Evolutionary conservation across 345 rosid species (phyloP).

Genomic region (Salix caprea): DNA sequence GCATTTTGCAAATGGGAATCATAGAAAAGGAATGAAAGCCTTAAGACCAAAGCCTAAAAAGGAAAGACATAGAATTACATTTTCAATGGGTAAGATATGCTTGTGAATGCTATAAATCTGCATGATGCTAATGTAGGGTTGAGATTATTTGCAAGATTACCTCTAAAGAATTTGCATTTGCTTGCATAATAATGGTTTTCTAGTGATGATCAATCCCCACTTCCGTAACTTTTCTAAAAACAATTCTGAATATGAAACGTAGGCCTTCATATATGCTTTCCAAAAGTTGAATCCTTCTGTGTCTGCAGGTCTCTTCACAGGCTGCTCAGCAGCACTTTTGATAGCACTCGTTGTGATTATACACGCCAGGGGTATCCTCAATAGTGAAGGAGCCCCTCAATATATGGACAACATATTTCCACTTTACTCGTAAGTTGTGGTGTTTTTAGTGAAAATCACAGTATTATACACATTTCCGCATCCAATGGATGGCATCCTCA

Average conservation of each 20-base stretch:
- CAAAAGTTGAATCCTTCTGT: background rate
- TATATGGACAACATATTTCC: slow-evolving; percentile 83
- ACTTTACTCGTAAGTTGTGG: slow-evolving; percentile 47
- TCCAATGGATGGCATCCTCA: too few relatives aligned
- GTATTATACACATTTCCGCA: too few relatives aligned
- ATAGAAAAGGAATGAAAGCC: slow-evolving; percentile 52
- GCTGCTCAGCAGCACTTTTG: slow-evolving; percentile 59
- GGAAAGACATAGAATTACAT: slow-evolving; percentile 64
- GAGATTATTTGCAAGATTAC: background rate
- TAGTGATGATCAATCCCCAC: too few relatives aligned
- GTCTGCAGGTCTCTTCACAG: slow-evolving; percentile 54
- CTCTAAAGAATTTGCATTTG: background rate
- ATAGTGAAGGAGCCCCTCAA: slow-evolving; percentile 37
- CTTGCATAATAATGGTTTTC: too few relatives aligned
- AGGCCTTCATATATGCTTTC: too few relatives aligned
- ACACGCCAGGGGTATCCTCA: slow-evolving; percentile 46
- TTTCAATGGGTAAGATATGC: slow-evolving; percentile 47
- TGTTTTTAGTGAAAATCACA: too few relatives aligned
- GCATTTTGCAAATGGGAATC: slow-evolving; percentile 77
- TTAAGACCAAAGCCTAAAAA: slow-evolving; percentile 53
- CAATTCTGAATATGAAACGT: too few relatives aligned
- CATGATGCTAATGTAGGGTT: background rate
- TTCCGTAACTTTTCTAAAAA: too few relatives aligned
- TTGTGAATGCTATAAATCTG: background rate
- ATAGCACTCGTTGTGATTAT: slow-evolving; percentile 45